Conservation (phyloP, 306 rosid genomes). For the Lathyrus aphaca region DNA sequence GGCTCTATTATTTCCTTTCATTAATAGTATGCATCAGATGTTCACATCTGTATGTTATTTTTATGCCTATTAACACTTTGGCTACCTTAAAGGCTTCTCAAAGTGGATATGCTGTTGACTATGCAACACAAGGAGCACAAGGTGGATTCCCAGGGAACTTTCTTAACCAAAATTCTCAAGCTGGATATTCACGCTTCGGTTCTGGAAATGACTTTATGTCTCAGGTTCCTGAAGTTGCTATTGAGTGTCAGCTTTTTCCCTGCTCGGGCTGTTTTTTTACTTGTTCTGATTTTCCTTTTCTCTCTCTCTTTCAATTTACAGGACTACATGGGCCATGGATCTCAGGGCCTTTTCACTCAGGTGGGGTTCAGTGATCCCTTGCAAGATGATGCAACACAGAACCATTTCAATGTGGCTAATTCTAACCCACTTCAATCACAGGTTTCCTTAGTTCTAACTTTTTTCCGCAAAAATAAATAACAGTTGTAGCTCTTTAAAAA, state of each 20-base stretch:
- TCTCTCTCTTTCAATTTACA: slow-evolving; percentile 41
- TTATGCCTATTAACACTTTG: slow-evolving; percentile 32
- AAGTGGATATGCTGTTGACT: slow-evolving; percentile 93
- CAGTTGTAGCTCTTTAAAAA: not conserved
- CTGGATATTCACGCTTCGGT: slow-evolving; percentile 94
- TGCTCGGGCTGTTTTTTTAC: slow-evolving; percentile 6
- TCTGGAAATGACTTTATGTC: slow-evolving; percentile 97
- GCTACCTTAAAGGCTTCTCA: slow-evolving; percentile 74
- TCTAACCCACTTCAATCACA: slow-evolving; percentile 93
- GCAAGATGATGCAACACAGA: slow-evolving; percentile 87
- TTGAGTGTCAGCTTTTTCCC: not conserved
- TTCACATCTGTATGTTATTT: not conserved
- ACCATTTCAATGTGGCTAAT: slow-evolving; percentile 76
- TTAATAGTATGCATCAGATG: not conserved
- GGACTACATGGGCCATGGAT: slow-evolving; percentile 96
- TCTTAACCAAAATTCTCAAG: slow-evolving; percentile 90
- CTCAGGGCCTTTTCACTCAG: slow-evolving; percentile 94
- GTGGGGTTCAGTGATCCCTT: slow-evolving; percentile 88
- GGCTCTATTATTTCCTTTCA: slow-evolving; percentile 3
- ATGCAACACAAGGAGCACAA: slow-evolving; percentile 91
- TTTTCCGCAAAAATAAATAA: not conserved
- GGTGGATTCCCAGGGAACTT: slow-evolving; percentile 94
- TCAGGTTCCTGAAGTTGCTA: slow-evolving; percentile 61
- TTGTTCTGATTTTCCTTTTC: slow-evolving; percentile 19
- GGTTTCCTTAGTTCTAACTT: slow-evolving; percentile 54